Evolutionary conservation across 306 rosid species (phyloP).

Genomic region (Lathyrus aphaca): DNA sequence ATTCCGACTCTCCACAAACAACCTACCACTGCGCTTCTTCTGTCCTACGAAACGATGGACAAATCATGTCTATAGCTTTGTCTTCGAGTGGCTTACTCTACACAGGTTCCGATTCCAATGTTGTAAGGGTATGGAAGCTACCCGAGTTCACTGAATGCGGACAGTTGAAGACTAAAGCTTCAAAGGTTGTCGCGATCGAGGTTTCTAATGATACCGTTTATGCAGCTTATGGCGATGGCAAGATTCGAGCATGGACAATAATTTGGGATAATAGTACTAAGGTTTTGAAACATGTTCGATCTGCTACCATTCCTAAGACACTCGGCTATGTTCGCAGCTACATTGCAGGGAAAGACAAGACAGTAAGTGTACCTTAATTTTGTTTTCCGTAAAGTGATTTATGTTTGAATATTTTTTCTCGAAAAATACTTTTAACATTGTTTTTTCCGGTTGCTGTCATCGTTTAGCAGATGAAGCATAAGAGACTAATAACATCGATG

Average conservation of each 20-base stretch:
- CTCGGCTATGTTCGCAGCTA: conserved; percentile 74
- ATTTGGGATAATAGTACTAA: conserved; percentile 56
- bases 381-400: no score
- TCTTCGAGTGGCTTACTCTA: conserved; percentile 70
- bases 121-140: conserved; percentile 80
- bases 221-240: conserved; percentile 92
- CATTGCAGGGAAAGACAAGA: conserved; percentile 76
- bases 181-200: conserved; percentile 66
- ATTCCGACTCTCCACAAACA: conserved; percentile 48
- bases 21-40: conserved; percentile 85
- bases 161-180: conserved; percentile 74
- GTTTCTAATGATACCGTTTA: conserved; percentile 78
- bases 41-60: conserved; percentile 81
- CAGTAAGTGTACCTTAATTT: conserved; percentile 47
- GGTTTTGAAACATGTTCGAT: conserved; percentile 64
- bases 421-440: background rate
- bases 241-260: conserved; percentile 76
- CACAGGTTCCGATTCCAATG: conserved; percentile 73
- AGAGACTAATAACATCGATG: conserved; percentile 78
- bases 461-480: conserved; percentile 68
- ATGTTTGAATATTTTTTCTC: no score
- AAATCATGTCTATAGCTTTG: conserved; percentile 64
- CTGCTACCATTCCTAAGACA: conserved; percentile 72
- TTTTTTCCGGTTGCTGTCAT: conserved; percentile 1
- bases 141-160: conserved; percentile 89